Base-by-base conservation (phyloP, 2,329 filamentous ascomycete species). In the Nemania sp. region DNA sequence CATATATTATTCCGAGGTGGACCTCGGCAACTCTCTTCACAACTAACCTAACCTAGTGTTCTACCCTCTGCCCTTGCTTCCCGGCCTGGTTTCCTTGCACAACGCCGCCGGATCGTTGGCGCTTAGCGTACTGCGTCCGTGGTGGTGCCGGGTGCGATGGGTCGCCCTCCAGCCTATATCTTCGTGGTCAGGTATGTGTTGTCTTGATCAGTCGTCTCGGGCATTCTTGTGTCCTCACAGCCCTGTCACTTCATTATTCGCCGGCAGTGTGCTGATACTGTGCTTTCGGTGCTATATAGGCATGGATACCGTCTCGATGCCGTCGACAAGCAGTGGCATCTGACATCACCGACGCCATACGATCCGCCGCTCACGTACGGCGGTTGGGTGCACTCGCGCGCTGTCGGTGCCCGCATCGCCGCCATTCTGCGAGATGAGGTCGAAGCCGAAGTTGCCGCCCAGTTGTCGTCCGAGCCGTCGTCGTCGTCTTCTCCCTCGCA, bases 231-330 rank as follows among this genome's bases (percentile, higher is more conserved):
- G 5, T 14, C 5, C n/a, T n/a, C n/a, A 34, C 15, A 6, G 9
- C 31, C 15, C 8, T 14, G 5, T 34, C 8, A 12, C 31, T 34
- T 5, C n/a, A 34, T 40, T n/a, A 14, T 23, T 40, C 11, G n/a
- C 6, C 9, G n/a, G n/a, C n/a, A n/a, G n/a, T n/a, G n/a, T n/a
- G n/a, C n/a, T n/a, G n/a, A n/a, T n/a, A n/a, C n/a, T n/a, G n/a
- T n/a, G 17, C 19, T 39, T 7, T 20, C 15, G 7, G 33, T 22
- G 3, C 15, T 26, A 12, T 9, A 34, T 54, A 86, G 94, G 73
- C 94, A 99, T 73, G 94, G 94, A 67, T 90, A 92, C 65, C 88
- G 94, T 63, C 86, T 99, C 53, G 94, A 99, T 72, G 91, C 91
- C 51, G 91, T 92, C 58, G 92, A 99, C 78, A 91, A 92, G 70